phyloP scores from a whole-genome alignment of 306 rosid genomes.

The Dalbergia cochinchinensis region DNA sequence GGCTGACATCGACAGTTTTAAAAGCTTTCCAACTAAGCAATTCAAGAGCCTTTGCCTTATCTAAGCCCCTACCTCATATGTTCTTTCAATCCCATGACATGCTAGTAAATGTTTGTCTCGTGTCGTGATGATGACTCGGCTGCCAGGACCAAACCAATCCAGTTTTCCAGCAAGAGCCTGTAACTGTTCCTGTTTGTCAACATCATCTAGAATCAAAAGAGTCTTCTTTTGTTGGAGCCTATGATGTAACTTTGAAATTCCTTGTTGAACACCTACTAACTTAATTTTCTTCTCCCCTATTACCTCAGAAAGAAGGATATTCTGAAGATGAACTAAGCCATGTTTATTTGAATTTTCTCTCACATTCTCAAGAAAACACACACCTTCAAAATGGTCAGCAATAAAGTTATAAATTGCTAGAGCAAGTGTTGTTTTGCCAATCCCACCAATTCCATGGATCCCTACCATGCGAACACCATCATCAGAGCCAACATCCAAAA shows the following conservation, averaged over 20 bases:
- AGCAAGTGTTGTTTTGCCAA: slow-evolving; percentile 41
- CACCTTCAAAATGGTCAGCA: not conserved
- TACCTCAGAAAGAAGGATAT: slow-evolving; percentile 23
- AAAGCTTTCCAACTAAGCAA: slow-evolving; percentile 17
- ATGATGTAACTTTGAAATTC: not conserved
- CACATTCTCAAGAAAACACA: slow-evolving; percentile 11
- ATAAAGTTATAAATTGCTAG: not conserved
- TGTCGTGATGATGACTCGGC: slow-evolving; percentile 48
- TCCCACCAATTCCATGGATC: slow-evolving; percentile 17
- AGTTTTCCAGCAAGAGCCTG: not conserved
- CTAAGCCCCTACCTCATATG: not conserved
- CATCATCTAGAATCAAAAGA: slow-evolving; percentile 49
- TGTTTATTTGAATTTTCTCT: slow-evolving; percentile 31
- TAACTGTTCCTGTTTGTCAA: slow-evolving; percentile 31
- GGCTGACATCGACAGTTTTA: not conserved
- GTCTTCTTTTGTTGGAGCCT: not conserved
- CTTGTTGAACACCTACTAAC: slow-evolving; percentile 1
- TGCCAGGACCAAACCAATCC: slow-evolving; percentile 46
- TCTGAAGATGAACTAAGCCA: slow-evolving; percentile 39
- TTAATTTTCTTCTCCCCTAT: not conserved
- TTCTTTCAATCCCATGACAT: slow-evolving; percentile 13
- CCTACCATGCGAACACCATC: slow-evolving; percentile 5
- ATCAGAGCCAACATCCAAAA: not conserved
- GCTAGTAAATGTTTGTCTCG: slow-evolving; percentile 35
- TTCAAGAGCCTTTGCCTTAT: slow-evolving; percentile 1